These are phyloP conservation scores for Salvia rosmarinus DNA, from an alignment of 257 asterid genomes.

Conservation along the genomic window DNA sequence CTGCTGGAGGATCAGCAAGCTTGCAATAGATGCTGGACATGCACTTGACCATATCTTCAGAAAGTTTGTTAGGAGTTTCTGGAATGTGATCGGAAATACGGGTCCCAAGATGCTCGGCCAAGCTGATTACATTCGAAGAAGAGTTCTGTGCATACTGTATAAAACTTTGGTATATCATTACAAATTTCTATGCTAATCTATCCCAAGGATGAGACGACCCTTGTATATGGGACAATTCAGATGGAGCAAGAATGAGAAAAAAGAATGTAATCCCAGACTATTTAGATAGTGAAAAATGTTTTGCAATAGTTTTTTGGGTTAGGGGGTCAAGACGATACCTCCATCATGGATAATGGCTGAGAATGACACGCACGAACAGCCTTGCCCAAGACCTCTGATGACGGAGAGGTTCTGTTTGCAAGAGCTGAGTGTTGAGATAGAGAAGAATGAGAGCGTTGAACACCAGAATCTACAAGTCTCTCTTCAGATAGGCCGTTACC, in stretches of 20 bases:
- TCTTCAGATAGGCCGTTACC: slow-evolving; percentile 51
- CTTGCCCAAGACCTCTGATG: slow-evolving; percentile 61
- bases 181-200: not conserved
- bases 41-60: slow-evolving; percentile 97
- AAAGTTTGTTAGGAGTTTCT: slow-evolving; percentile 81
- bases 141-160: slow-evolving; percentile 72
- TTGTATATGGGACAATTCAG: not conserved
- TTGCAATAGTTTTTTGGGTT: not conserved
- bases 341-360: slow-evolving; percentile 91
- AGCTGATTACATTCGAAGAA: slow-evolving; percentile 68
- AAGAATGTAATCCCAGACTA: not conserved
- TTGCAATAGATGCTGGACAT: slow-evolving; percentile 84
- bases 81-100: slow-evolving; percentile 80
- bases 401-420: slow-evolving; percentile 59
- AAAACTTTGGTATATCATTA: slow-evolving; percentile 20
- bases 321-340: slow-evolving; percentile 56
- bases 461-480: slow-evolving; percentile 52
- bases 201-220: not conserved
- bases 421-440: slow-evolving; percentile 63
- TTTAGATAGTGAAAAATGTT: not conserved
- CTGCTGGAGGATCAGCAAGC: slow-evolving; percentile 78
- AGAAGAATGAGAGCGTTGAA: slow-evolving; percentile 83
- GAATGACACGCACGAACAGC: slow-evolving; percentile 88
- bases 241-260: slow-evolving; percentile 11
- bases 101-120: slow-evolving; percentile 97